These are phyloP conservation scores for Glutinoglossum americanum DNA, from an alignment of 495 filamentous ascomycete genomes.

Conservation along the genomic window DNA sequence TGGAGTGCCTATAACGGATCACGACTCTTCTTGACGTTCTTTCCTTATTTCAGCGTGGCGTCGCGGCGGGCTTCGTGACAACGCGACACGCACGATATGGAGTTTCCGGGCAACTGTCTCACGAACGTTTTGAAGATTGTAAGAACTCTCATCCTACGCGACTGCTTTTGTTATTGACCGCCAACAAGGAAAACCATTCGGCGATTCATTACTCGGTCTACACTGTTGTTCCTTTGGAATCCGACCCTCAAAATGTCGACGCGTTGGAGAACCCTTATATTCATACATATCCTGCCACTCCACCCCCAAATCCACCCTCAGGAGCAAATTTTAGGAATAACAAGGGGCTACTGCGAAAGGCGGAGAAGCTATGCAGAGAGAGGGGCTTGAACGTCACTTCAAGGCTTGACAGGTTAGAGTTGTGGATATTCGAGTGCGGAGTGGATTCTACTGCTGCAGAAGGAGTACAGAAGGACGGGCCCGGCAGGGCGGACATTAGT, in stretches of 20 bases:
- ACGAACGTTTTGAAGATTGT: slow-evolving; percentile 14
- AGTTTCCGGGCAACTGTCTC: slow-evolving; percentile 8
- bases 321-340: background rate
- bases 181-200: slow-evolving; percentile 5
- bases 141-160: background rate
- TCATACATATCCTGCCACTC: background rate
- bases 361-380: background rate
- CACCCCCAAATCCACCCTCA: background rate
- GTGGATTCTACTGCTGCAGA: background rate
- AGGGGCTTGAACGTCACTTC: background rate
- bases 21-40: background rate
- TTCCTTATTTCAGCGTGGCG: background rate
- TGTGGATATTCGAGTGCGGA: background rate
- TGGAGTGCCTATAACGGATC: background rate
- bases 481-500: background rate
- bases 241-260: background rate
- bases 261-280: background rate
- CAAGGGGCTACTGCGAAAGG: background rate
- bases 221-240: background rate
- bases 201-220: slow-evolving; percentile 1
- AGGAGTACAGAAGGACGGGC: background rate
- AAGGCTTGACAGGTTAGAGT: background rate
- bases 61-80: background rate
- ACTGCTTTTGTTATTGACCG: background rate
- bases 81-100: slow-evolving; percentile 4